Conservation (phyloP, 1,284 basidiomycete genomes). For the Inonotus hispidus region DNA sequence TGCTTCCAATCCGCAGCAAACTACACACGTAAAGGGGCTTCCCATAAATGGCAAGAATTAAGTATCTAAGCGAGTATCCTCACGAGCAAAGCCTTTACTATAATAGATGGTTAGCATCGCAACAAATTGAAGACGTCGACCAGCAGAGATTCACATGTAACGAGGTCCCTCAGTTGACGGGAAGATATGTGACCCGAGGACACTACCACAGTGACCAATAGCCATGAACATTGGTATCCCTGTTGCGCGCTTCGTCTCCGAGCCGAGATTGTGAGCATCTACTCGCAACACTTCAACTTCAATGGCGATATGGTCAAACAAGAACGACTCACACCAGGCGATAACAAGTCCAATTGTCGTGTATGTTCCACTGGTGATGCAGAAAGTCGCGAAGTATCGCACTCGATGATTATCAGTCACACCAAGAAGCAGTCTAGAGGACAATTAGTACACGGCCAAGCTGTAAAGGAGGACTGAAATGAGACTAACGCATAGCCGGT, state of each 20-base stretch:
- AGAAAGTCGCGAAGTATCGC: constrained; percentile 66
- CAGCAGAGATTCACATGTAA: constrained; percentile 43
- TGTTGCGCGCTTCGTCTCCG: constrained; percentile 71
- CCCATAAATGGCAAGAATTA: background rate
- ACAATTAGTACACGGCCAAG: background rate
- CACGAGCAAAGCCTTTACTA: constrained; percentile 60
- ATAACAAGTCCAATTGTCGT: constrained; percentile 61
- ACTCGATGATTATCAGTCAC: constrained; percentile 39
- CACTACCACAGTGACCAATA: constrained; percentile 68
- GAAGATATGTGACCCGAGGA: constrained; percentile 68
- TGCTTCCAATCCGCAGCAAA: constrained; percentile 39
- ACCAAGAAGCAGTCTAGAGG: constrained; percentile 45
- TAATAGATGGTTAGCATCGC: background rate
- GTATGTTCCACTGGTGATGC: constrained; percentile 64
- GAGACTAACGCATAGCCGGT: constrained; percentile 57
- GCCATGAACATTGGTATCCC: constrained; percentile 72
- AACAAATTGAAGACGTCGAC: background rate
- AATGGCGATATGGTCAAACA: constrained; percentile 1
- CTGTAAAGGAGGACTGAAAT: no score
- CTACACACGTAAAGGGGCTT: background rate
- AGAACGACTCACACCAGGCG: constrained; percentile 58
- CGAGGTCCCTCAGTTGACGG: constrained; percentile 56
- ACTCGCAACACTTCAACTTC: background rate
- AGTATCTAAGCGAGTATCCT: constrained; percentile 20
- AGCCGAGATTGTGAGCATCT: constrained; percentile 69